Base-by-base conservation (phyloP, 345 rosid genomes). In the Odontarrhena argentea region DNA sequence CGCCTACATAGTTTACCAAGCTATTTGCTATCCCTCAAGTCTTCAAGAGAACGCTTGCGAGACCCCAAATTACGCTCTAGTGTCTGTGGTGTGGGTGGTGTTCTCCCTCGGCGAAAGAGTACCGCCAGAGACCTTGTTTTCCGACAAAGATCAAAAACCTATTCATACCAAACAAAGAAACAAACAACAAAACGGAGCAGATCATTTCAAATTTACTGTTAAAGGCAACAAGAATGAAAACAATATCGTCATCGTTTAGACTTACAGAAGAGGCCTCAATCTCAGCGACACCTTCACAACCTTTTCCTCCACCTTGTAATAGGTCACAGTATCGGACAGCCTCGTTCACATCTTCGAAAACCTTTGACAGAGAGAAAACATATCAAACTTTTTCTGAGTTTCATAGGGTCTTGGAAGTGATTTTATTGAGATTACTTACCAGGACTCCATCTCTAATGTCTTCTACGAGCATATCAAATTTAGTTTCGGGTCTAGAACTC, bases 281-380 rank as follows among this genome's bases (percentile, higher is more conserved):
- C 84, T 87, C 97, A 34, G 99, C 97, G 6, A 93, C 83, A 36
- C 97, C 97, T 81, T 93, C 99, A 67, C 99, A 93, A 11, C 91
- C 97, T 85, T 77, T 76, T 53, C 98, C 98, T 66, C 97, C 91
- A 68, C 99, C 99, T 74, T 93, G 88, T 71, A 93, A 81, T 34
- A 93, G 80, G 77, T 90, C 92, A 49, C 97, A 90, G 66, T 93
- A 93, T 67, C 73, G 82, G 55, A 81, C 85, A 66, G 99, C 99
- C 78, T 94, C 99, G 34, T 80, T 84, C 76, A 78, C 85, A 59
- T 94, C 99, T 85, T 94, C 97, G 30, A 94, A 94, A 38, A 94
- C 96, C 99, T 88, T 66, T 32, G 24, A 47, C 35, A 59, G 25
- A 48, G 28, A 48, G 28, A n/a, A 42, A 55, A 7, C 6, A 13